Evolutionary conservation across 2,329 filamentous ascomycete genomes (phyloP), one percentile per base, ranked within the genome.

Genomic region (Claviceps maximensis): DNA sequence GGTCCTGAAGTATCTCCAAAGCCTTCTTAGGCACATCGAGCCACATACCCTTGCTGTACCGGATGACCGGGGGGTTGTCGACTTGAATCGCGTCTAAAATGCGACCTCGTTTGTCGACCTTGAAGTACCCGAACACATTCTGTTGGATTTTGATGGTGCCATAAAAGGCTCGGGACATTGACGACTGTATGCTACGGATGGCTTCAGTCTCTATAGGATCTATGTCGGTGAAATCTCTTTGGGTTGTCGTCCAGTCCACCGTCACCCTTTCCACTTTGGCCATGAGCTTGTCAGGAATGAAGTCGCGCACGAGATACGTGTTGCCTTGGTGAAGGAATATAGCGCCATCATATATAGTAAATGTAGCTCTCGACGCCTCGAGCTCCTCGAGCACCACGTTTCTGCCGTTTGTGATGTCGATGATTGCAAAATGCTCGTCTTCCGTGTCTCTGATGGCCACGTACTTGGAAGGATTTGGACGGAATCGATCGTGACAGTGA

Each of bases 301-400:
- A 90, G 60, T 97, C 89, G 60, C 89, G 86, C 51, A 98, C 87
- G 2, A 97, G 77, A 63, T 95, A 98, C 1, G 85, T 91, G 57
- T 83, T 82, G n/a, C 93, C 93, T 69, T 98, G 93, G 62, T 98
- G 93, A 5, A 98, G 75, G 70, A 95, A 98, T 57, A 98, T 96
- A 46, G 89, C 93, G 13, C 93, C 93, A 66, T 97, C 91, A 67
- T 98, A 98, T 55, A 98, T 79, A 1, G 89, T 95, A 68, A 95
- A 97, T 59, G 89, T 91, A 1, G 91, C 91, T n/a, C 93, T 82
- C 1, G 87, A 93, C 1, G 89, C 88, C 69, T 97, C 93, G n/a
- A 98, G 78, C 69, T 97, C 90, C 72, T 98, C 93, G 1, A 98
- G 77, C 0, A 98, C 86, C 0, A 83, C 73, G 63, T 97, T 97